A percentile compares a stretch with the other conserved stretches of the same genome.
phyloP scores from a whole-genome alignment of 1,284 basidiomycete genomes.

The Veloporphyrellus conicus region DNA sequence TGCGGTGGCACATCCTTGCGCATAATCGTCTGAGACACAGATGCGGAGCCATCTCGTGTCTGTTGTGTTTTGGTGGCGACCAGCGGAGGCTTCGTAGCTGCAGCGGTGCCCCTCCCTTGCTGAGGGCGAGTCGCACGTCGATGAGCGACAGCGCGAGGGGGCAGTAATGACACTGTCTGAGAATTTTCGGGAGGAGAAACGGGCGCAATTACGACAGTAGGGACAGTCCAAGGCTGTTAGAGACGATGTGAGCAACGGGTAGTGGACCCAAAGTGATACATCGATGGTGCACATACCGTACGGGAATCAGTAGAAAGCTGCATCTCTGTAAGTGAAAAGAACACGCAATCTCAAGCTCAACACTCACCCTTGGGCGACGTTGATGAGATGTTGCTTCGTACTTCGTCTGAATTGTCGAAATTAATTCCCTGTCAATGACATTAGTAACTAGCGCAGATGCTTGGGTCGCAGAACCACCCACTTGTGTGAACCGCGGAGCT shows the following conservation, averaged over 20 bases:
- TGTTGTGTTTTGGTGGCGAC: constrained; percentile 23
- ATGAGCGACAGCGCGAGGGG: constrained; percentile 38
- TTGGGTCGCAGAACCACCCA: constrained; percentile 5
- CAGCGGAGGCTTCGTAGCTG: constrained; percentile 16
- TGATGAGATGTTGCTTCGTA: constrained; percentile 17
- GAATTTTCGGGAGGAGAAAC: constrained; percentile 30
- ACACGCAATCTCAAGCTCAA: background rate
- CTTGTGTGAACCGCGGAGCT: constrained; percentile 20
- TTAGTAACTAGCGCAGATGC: background rate
- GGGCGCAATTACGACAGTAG: constrained; percentile 32
- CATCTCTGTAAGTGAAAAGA: background rate
- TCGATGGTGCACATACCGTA: constrained; percentile 10
- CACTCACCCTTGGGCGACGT: constrained; percentile 23
- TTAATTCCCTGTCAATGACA: constrained; percentile 5
- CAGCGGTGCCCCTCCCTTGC: constrained; percentile 15
- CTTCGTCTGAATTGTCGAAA: constrained; percentile 13
- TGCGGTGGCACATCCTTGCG: constrained; percentile 62
- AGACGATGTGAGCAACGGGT: too few relatives aligned
- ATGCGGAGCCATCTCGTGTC: constrained; percentile 17
- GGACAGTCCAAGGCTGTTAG: constrained; percentile 35
- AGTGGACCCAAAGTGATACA: background rate
- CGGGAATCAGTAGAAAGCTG: constrained; percentile 12
- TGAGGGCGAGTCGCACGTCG: constrained; percentile 42
- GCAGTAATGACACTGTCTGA: constrained; percentile 30
- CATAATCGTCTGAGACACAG: constrained; percentile 34